phyloP scores from a whole-genome alignment of 2,329 filamentous ascomycete species.

The Myriosclerotinia duriaeana region DNA sequence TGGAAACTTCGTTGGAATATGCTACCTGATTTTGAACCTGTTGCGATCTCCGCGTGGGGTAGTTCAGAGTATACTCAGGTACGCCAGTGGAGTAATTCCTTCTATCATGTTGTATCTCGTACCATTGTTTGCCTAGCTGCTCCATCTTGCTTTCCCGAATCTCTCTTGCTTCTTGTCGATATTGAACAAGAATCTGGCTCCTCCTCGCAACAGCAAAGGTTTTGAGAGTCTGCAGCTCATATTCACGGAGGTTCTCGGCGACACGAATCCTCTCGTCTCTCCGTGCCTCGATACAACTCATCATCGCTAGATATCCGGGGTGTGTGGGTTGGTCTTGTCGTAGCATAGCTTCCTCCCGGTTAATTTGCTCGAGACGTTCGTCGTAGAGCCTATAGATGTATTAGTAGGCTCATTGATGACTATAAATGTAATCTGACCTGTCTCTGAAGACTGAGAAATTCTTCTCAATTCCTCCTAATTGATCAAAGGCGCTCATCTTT shows the following conservation, averaged over 20 bases:
- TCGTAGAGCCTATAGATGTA: constrained; percentile 68
- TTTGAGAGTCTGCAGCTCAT: constrained; percentile 71
- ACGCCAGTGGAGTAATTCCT: constrained; percentile 75
- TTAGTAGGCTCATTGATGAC: constrained; percentile 30
- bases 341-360: constrained; percentile 65
- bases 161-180: constrained; percentile 82
- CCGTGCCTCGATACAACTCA: constrained; percentile 80
- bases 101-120: constrained; percentile 86
- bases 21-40: constrained; percentile 82
- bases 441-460: constrained; percentile 86
- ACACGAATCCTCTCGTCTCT: constrained; percentile 74
- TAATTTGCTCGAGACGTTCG: constrained; percentile 79
- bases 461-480: constrained; percentile 77
- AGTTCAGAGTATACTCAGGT: constrained; percentile 78
- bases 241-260: constrained; percentile 72
- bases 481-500: constrained; percentile 77
- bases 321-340: constrained; percentile 67
- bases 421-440: constrained; percentile 52
- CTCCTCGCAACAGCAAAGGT: constrained; percentile 76
- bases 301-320: constrained; percentile 86
- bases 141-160: constrained; percentile 78
- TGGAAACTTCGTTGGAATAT: constrained; percentile 93
- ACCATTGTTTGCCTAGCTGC: constrained; percentile 83
- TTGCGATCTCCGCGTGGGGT: constrained; percentile 72
- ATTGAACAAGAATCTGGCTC: constrained; percentile 85